phyloP scores from a whole-genome alignment of 352 stramenopile species.

The Phytopythium delawarense region DNA sequence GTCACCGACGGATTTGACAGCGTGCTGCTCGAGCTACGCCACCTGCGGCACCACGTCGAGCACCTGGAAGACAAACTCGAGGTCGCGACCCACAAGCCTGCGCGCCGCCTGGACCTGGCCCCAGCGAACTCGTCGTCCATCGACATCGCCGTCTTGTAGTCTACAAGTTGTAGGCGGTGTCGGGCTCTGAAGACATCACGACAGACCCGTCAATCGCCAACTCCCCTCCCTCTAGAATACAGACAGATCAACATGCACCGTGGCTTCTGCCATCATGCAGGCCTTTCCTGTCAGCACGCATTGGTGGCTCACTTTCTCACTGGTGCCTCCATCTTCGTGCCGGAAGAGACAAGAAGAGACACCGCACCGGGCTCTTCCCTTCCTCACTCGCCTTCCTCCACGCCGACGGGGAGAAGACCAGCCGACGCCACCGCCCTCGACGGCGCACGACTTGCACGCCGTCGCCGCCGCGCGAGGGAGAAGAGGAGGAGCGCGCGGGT shows the following conservation, averaged over 20 bases:
- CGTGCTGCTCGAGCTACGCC: slow-evolving; percentile 39
- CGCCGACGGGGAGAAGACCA: neutral
- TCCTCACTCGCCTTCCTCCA: neutral
- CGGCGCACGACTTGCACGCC: neutral
- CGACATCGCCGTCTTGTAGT: slow-evolving; percentile 8
- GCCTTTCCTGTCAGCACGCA: neutral
- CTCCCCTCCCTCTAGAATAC: neutral
- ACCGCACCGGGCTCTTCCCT: neutral
- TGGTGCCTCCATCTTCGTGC: neutral
- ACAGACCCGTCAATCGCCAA: neutral
- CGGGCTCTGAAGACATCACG: neutral
- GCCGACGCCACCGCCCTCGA: neutral
- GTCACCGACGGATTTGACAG: slow-evolving; percentile 34
- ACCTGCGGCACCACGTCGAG: slow-evolving; percentile 41
- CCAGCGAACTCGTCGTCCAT: slow-evolving; percentile 9
- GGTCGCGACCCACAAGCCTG: slow-evolving; percentile 32
- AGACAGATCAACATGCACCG: neutral
- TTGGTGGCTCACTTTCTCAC: neutral
- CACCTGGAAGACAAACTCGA: slow-evolving; percentile 48
- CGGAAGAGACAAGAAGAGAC: neutral
- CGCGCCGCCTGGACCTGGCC: slow-evolving; percentile 23
- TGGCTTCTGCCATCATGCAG: neutral
- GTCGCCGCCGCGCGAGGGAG: neutral
- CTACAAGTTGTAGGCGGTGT: neutral
- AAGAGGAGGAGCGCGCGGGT: neutral